Conservation (phyloP, 2,329 filamentous ascomycete species). For the Diatrype stigma region DNA sequence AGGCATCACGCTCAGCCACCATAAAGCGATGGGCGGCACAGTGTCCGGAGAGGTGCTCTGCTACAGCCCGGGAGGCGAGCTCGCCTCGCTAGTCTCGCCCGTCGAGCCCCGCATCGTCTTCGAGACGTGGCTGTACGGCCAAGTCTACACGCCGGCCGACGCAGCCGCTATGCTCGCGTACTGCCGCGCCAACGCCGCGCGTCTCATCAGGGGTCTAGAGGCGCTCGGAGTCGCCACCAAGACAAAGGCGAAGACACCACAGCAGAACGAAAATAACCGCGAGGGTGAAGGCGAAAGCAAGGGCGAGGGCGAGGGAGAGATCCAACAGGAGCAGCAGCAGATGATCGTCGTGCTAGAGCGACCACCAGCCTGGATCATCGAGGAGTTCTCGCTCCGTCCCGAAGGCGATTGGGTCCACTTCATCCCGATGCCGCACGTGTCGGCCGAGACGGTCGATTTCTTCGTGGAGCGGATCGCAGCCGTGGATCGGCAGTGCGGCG, state of each 20-base stretch:
- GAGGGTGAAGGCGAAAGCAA: too few relatives aligned
- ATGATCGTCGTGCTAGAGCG: slow-evolving; percentile 5
- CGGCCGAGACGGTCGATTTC: slow-evolving; percentile 3
- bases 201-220: neutral
- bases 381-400: slow-evolving; percentile 8
- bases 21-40: slow-evolving; percentile 8
- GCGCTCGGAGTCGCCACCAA: slow-evolving; percentile 2
- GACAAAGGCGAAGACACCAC: neutral
- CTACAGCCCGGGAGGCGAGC: slow-evolving; percentile 3
- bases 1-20: slow-evolving; percentile 10
- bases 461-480: slow-evolving; percentile 1
- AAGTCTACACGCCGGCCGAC: slow-evolving; percentile 2
- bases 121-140: slow-evolving; percentile 9
- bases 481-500: neutral
- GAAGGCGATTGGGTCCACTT: slow-evolving; percentile 10
- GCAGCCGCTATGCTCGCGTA: slow-evolving; percentile 1
- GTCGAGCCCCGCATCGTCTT: slow-evolving; percentile 6
- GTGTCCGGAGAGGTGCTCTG: slow-evolving; percentile 11
- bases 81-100: neutral
- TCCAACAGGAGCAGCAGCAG: too few relatives aligned
- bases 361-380: slow-evolving; percentile 6
- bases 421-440: slow-evolving; percentile 6
- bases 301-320: too few relatives aligned
- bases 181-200: slow-evolving; percentile 5
- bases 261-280: too few relatives aligned